phyloP scores from a whole-genome alignment of 2,329 filamentous ascomycete genomes.

The Aspergillus persii region DNA sequence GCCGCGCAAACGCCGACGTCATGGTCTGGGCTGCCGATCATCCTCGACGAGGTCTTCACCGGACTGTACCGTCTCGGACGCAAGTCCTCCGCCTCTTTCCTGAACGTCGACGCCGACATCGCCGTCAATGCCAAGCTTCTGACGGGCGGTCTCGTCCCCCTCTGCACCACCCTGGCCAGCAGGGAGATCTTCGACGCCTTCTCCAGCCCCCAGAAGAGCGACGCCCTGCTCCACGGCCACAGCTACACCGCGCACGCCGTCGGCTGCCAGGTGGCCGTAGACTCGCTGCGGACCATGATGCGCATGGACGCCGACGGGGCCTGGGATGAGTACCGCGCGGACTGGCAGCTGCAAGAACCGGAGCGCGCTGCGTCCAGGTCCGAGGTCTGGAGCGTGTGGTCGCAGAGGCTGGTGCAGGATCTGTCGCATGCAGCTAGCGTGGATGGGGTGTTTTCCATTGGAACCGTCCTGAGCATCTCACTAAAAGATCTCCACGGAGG shows the following conservation, averaged over 20 bases:
- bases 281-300: slow-evolving; percentile 60
- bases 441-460: slow-evolving; percentile 68
- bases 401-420: slow-evolving; percentile 55
- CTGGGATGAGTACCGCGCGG: slow-evolving; percentile 57
- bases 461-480: slow-evolving; percentile 69
- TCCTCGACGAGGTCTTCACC: slow-evolving; percentile 87
- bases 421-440: slow-evolving; percentile 60
- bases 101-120: slow-evolving; percentile 68
- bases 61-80: slow-evolving; percentile 78
- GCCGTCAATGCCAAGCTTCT: slow-evolving; percentile 80
- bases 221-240: slow-evolving; percentile 78
- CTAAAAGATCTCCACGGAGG: slow-evolving; percentile 50
- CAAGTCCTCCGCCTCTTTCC: slow-evolving; percentile 67
- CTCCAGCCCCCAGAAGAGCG: slow-evolving; percentile 68
- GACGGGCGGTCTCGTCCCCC: slow-evolving; percentile 74
- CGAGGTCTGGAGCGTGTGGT: slow-evolving; percentile 69
- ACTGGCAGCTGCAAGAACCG: slow-evolving; percentile 40
- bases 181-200: slow-evolving; percentile 72
- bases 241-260: slow-evolving; percentile 84
- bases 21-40: slow-evolving; percentile 74
- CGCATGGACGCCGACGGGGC: slow-evolving; percentile 55
- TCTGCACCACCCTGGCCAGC: slow-evolving; percentile 73
- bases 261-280: slow-evolving; percentile 75
- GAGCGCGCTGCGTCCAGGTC: not conserved
- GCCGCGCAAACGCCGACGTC: slow-evolving; percentile 11